These are phyloP conservation scores for Dorcoceras hygrometricum DNA, from an alignment of 257 asterid genomes.

Conservation along the genomic window DNA sequence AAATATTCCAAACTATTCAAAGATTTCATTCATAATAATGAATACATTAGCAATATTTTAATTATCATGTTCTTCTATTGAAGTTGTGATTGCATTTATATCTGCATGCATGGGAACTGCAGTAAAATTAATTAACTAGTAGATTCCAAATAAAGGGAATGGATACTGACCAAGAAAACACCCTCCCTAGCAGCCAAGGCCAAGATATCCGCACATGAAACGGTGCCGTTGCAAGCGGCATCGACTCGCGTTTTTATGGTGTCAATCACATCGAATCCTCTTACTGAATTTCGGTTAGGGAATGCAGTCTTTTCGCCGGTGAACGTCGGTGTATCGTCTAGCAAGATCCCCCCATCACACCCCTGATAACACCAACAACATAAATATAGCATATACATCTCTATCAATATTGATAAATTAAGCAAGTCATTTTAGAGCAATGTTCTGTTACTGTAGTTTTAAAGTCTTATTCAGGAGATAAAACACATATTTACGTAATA, in stretches of 20 bases:
- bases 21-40: too few species aligned
- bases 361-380: conserved; percentile 32
- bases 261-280: conserved; percentile 50
- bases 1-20: too few species aligned
- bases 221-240: conserved; percentile 38
- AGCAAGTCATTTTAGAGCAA: too few species aligned
- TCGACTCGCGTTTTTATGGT: conserved; percentile 45
- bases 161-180: conserved; percentile 34
- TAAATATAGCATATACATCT: too few species aligned
- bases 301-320: conserved; percentile 44
- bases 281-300: conserved; percentile 38
- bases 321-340: conserved; percentile 40
- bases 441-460: too few species aligned
- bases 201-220: conserved; percentile 51
- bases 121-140: neutral
- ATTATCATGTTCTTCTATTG: too few species aligned
- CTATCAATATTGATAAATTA: too few species aligned
- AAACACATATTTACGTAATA: too few species aligned
- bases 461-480: too few species aligned
- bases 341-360: conserved; percentile 43
- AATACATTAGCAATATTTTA: too few species aligned
- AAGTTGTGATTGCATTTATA: neutral
- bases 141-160: neutral
- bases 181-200: conserved; percentile 57
- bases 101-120: neutral